Conservation (phyloP, 208 protist genomes). For the Leishmania martiniquensis region DNA sequence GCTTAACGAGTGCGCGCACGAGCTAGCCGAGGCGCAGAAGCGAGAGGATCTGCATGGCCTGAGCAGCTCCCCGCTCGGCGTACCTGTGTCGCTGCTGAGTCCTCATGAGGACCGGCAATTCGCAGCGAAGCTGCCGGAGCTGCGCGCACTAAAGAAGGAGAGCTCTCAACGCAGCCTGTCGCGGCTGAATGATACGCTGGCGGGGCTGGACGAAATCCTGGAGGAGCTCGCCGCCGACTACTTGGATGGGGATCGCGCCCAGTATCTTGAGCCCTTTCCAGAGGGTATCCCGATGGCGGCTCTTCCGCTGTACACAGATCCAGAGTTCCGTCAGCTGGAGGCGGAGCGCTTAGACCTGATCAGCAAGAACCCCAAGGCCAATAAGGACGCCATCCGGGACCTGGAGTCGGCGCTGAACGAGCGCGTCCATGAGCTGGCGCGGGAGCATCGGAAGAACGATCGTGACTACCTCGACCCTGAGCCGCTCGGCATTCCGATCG, state of each 20-base stretch:
- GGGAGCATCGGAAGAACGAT: constrained; percentile 42
- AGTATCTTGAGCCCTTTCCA: constrained; percentile 54
- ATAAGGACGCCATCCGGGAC: constrained; percentile 49
- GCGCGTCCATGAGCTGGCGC: constrained; percentile 56
- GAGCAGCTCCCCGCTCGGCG: constrained; percentile 41
- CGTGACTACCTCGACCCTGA: constrained; percentile 74
- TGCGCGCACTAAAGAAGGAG: constrained; percentile 62
- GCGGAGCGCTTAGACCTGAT: constrained; percentile 57
- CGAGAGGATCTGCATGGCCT: constrained; percentile 58
- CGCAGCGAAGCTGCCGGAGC: constrained; percentile 49
- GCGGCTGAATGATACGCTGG: constrained; percentile 58
- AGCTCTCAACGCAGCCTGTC: constrained; percentile 37
- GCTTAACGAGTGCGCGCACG: constrained; percentile 69
- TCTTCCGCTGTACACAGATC: constrained; percentile 56
- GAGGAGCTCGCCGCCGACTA: constrained; percentile 53
- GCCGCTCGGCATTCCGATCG: constrained; percentile 67
- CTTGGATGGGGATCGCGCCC: constrained; percentile 52
- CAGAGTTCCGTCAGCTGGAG: constrained; percentile 65
- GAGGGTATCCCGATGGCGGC: constrained; percentile 53
- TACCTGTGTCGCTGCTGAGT: constrained; percentile 56
- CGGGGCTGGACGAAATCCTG: constrained; percentile 60
- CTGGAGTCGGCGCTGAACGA: constrained; percentile 72
- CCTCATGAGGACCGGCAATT: constrained; percentile 67
- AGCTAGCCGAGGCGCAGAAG: constrained; percentile 61
- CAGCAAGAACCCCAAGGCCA: constrained; percentile 50